Percentiles rank a stretch among this genome's conserved stretches.
Evolutionary conservation across 108 stramenopile genomes (phyloP).

Genomic region (Nitzschia sp.): DNA sequence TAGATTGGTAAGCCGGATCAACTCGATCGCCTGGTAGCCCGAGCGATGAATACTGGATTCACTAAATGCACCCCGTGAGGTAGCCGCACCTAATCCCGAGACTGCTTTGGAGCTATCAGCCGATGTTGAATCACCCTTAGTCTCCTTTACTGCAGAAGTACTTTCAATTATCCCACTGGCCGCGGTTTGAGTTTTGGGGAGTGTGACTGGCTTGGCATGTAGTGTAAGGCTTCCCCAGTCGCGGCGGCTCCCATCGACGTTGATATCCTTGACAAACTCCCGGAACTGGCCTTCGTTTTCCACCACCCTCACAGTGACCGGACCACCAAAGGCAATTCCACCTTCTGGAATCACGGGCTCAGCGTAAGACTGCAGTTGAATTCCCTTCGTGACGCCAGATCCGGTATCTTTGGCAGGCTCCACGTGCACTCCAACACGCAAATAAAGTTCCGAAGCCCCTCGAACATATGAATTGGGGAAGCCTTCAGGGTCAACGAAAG

Average conservation of each 20-base stretch:
- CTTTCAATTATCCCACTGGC: slow-evolving; percentile 51
- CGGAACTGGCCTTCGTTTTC: slow-evolving; percentile 86
- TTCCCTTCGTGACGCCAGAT: slow-evolving; percentile 70
- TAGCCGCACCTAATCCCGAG: slow-evolving; percentile 9
- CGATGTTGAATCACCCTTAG: slow-evolving; percentile 4
- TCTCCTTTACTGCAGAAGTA: slow-evolving; percentile 5
- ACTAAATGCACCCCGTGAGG: slow-evolving; percentile 59
- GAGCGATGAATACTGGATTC: slow-evolving; percentile 62
- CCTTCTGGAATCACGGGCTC: slow-evolving; percentile 85
- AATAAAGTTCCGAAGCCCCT: slow-evolving; percentile 69
- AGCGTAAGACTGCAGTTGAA: slow-evolving; percentile 66
- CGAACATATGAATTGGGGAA: slow-evolving; percentile 87
- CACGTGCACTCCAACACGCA: slow-evolving; percentile 82
- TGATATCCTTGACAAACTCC: slow-evolving; percentile 74
- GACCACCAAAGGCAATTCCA: slow-evolving; percentile 77
- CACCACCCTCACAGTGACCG: slow-evolving; percentile 80
- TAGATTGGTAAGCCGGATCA: slow-evolving; percentile 82
- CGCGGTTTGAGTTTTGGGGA: slow-evolving; percentile 65
- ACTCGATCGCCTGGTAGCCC: slow-evolving; percentile 88
- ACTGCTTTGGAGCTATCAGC: neutral
- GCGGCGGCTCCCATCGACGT: slow-evolving; percentile 73
- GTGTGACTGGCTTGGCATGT: slow-evolving; percentile 79
- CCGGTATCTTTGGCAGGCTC: slow-evolving; percentile 64
- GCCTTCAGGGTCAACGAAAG: slow-evolving; percentile 77
- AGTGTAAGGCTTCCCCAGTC: slow-evolving; percentile 83